These are phyloP conservation scores for Sodiomyces alkalinus DNA, from an alignment of 2,329 filamentous ascomycete genomes.

Conservation along the genomic window DNA sequence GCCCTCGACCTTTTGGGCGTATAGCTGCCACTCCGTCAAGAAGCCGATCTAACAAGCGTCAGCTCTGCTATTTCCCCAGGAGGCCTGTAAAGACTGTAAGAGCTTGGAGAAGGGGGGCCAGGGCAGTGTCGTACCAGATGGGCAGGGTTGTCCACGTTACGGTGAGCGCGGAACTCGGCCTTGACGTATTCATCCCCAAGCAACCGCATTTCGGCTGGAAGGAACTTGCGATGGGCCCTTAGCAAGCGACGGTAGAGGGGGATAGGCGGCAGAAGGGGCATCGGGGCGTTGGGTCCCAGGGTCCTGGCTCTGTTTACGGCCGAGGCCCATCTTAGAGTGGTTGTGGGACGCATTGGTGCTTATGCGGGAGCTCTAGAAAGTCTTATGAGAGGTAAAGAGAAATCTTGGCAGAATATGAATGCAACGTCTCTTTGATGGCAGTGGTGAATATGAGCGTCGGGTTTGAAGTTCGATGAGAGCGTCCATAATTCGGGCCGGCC, in stretches of 20 bases:
- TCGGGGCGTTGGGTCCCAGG: constrained; percentile 21
- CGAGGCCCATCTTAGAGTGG: constrained; percentile 20
- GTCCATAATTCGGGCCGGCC: too few relatives aligned
- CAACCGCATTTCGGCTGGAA: constrained; percentile 60
- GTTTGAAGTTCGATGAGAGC: too few relatives aligned
- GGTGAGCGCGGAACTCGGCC: constrained; percentile 77
- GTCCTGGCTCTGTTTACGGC: constrained; percentile 14
- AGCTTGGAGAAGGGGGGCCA: too few relatives aligned
- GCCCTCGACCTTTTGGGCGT: constrained; percentile 83
- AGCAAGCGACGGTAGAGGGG: constrained; percentile 79
- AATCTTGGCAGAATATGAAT: too few relatives aligned
- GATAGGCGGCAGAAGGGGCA: constrained; percentile 73
- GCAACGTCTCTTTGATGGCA: too few relatives aligned
- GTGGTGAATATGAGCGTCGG: too few relatives aligned
- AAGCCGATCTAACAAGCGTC: constrained; percentile 63
- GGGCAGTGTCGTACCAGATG: constrained; percentile 83
- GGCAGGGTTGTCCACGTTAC: constrained; percentile 71
- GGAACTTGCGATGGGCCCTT: constrained; percentile 66
- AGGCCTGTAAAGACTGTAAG: too few relatives aligned
- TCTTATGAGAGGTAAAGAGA: too few relatives aligned
- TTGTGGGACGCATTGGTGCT: constrained; percentile 13
- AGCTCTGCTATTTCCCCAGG: background rate
- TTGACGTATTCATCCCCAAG: constrained; percentile 90
- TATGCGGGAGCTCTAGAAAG: too few relatives aligned
- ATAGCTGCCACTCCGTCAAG: constrained; percentile 89